These are phyloP conservation scores for Phytophthora capsici DNA, from an alignment of 352 stramenopile species.

Conservation along the genomic window DNA sequence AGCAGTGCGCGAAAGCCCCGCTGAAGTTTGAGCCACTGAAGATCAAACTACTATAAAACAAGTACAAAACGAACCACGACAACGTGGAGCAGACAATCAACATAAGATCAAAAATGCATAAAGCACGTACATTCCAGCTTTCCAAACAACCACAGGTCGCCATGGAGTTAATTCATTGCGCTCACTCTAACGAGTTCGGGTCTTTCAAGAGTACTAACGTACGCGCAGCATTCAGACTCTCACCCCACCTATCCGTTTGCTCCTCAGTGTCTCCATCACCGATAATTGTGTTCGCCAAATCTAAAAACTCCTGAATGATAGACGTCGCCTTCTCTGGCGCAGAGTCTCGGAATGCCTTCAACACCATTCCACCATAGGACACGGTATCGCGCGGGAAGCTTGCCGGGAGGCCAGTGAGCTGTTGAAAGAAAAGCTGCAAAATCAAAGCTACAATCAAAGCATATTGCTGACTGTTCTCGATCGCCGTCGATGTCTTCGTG, in stretches of 20 bases:
- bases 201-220: constrained; percentile 53
- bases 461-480: constrained; percentile 31
- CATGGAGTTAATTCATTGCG: constrained; percentile 13
- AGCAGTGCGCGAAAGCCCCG: constrained; percentile 25
- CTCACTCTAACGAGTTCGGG: constrained; percentile 36
- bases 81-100: constrained; percentile 16
- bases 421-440: constrained; percentile 78
- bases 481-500: constrained; percentile 7
- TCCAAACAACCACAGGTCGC: constrained; percentile 9
- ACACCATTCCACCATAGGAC: constrained; percentile 43
- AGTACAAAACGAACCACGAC: constrained; percentile 28
- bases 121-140: constrained; percentile 9
- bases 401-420: constrained; percentile 55
- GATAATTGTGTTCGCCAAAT: constrained; percentile 14
- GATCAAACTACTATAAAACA: constrained; percentile 26
- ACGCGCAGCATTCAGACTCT: constrained; percentile 34
- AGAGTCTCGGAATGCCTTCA: constrained; percentile 48
- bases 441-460: constrained; percentile 31
- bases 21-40: constrained; percentile 18
- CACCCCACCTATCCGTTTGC: constrained; percentile 24
- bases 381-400: constrained; percentile 52
- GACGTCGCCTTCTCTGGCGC: constrained; percentile 44
- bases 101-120: constrained; percentile 18
- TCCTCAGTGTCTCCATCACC: constrained; percentile 21
- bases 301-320: constrained; percentile 39